Evolutionary conservation across 106 monocot genomes (phyloP), one percentile per base, ranked within the genome.

Genomic region (Allium fistulosum): DNA sequence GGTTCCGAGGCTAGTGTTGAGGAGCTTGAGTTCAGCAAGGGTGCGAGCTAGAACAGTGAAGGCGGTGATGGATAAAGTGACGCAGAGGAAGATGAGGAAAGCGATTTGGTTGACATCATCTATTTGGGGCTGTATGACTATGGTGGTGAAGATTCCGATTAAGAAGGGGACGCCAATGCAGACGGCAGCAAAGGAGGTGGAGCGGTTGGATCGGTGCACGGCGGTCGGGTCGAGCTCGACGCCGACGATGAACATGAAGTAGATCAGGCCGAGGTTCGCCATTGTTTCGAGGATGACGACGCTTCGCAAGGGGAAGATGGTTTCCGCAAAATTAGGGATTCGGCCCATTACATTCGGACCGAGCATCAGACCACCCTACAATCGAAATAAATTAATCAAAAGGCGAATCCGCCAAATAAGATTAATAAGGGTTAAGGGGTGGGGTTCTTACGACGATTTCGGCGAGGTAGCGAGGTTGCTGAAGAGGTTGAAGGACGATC

Each of bases 1-100:
- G 49, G 56, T 17, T 5, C 74, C 79, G 49, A 79, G 26, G 37
- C 6, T 9, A n/a, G 79, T 65, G 69, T 64, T 74, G 37, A 79
- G 74, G 12, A 79, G 74, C 63, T 79, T 79, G 64, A 79, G 79
- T 52, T 79, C 73, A 17, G 73, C 68, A 50, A 79, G 73, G 12
- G n/a, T 63, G n/a, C 73, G 66, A 0, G 79, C 73, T 26, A 85
- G 74, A 5, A 71, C 62, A 6, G 80, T 65, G 74, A 85, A 75
- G 12, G 76, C 74, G 26, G 70, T 71, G 51, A 66, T 55, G 50
- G 72, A 63, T 53, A 79, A 47, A 26, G 53, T 53, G 68, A 73
- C 26, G 69, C 79, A 68, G 63, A 79, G 48, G 63, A 79, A 73
- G 53, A 62, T 56, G 16, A 61, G 9, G 57, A 68, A 69, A 15